phyloP scores from a whole-genome alignment of 2,329 filamentous ascomycete genomes.

The Cladosporium velox region DNA sequence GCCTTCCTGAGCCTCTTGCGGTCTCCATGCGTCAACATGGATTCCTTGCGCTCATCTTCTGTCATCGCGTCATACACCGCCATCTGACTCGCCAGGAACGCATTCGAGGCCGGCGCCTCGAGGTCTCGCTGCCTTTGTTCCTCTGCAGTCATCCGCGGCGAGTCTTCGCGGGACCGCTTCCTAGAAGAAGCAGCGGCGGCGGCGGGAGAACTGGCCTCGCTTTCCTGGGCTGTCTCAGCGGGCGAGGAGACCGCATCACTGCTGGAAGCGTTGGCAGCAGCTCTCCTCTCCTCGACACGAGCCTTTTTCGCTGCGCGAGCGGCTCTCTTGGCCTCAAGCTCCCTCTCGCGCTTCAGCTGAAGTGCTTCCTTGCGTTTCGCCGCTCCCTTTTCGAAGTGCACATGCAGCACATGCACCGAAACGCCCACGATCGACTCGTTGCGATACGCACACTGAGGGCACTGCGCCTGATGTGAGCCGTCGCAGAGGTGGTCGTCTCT shows the following conservation, averaged over 20 bases:
- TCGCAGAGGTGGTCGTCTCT: neutral
- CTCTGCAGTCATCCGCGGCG: neutral
- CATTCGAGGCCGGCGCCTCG: neutral
- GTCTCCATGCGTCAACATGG: neutral
- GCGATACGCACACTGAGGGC: neutral
- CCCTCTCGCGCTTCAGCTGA: neutral
- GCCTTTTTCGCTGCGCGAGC: neutral
- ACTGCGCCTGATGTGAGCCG: neutral
- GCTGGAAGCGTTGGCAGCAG: neutral
- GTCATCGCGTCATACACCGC: neutral
- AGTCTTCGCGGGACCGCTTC: neutral
- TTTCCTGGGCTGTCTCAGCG: neutral
- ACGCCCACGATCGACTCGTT: slow-evolving; percentile 10
- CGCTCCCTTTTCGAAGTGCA: neutral
- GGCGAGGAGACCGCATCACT: neutral
- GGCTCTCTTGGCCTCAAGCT: neutral
- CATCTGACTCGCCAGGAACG: neutral
- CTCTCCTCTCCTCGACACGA: neutral
- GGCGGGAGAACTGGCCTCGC: neutral
- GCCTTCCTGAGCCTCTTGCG: neutral
- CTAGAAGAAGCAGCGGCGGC: neutral
- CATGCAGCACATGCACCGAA: neutral
- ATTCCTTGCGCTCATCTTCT: neutral
- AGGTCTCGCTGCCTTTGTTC: neutral
- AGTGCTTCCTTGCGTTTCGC: neutral